Base-by-base conservation (phyloP, 345 rosid species). In the Raphanus raphanistrum region DNA sequence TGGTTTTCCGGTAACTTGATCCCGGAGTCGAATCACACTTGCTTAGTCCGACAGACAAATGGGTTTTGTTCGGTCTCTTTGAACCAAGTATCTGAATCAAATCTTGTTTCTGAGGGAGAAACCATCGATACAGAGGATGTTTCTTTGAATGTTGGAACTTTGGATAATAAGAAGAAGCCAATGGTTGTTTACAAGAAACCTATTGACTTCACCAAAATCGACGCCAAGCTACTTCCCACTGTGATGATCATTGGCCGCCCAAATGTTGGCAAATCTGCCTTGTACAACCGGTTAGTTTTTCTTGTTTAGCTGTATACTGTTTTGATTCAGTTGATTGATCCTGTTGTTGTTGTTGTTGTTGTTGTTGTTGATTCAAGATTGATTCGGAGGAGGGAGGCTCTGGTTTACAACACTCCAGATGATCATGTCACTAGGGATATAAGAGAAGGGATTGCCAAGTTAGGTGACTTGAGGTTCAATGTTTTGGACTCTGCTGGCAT, bases 401-500 rank as follows among this genome's bases (percentile, higher is more conserved):
- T 94, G 26, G 98, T 90, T 35, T 92, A 86, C 84, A 90, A 95
- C 74, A 92, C 98, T 1, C 97, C 98, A 0, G 94, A 84, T 81
- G 97, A 88, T 84, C 99, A 94, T 86, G 98, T 94, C 26, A 89
- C 98, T 28, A 86, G 99, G 58, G 98, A 95, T 83, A 88, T 95
- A 59, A 82, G 98, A 84, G 92, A 95, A 80, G 99, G 98, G 68
- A 68, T 95, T 79, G 99, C 99, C 15, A 95, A 92, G 80, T 72
- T 95, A 82, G 93, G 88, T 70, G 89, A 91, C 79, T 79, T 95
- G 81, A 78, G 98, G 82, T 92, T 95, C 45, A 89, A 68, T 60
- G 99, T 92, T 4, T 78, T 95, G 84, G 98, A 95, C 76, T 95
- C 99, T 17, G 99, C 98, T 78, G 99, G 99, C 65, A 84, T 95